Percentiles rank a stretch among this genome's conserved stretches.
phyloP scores from a whole-genome alignment of 2,329 filamentous ascomycete species.

The Fusarium humuli region DNA sequence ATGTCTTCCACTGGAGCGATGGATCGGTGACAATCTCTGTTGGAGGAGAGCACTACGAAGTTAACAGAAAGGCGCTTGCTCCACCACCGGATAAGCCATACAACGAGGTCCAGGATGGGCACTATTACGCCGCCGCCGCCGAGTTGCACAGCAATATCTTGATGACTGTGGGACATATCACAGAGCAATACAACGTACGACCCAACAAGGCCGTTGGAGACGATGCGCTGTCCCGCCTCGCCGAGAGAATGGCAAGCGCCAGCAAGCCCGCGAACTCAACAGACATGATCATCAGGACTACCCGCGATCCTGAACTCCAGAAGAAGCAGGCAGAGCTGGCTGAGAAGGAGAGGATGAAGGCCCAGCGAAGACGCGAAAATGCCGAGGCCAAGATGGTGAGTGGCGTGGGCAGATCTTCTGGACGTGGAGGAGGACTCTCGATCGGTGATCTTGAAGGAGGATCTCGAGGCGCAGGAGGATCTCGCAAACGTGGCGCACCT shows the following conservation, averaged over 20 bases:
- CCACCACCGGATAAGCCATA: constrained; percentile 70
- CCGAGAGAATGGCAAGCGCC: constrained; percentile 73
- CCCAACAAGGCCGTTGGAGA: constrained; percentile 77
- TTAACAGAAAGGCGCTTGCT: constrained; percentile 76
- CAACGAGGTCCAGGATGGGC: constrained; percentile 75
- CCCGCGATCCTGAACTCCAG: constrained; percentile 79
- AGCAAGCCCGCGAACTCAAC: constrained; percentile 67
- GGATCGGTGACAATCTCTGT: constrained; percentile 81
- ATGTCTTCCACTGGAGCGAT: constrained; percentile 82
- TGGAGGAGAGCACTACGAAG: constrained; percentile 80
- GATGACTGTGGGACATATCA: constrained; percentile 80
- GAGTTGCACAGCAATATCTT: constrained; percentile 75
- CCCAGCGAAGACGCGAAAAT: constrained; percentile 74
- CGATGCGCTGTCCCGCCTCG: constrained; percentile 75
- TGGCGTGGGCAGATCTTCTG: constrained; percentile 58
- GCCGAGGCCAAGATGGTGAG: constrained; percentile 73
- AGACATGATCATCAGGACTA: constrained; percentile 76
- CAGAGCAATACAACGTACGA: constrained; percentile 76
- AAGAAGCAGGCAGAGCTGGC: constrained; percentile 79
- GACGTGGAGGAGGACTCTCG: constrained; percentile 68
- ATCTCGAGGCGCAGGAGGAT: constrained; percentile 59
- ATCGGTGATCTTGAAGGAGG: constrained; percentile 76
- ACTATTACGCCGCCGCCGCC: constrained; percentile 80
- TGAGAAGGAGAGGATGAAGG: constrained; percentile 78
- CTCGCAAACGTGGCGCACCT: constrained; percentile 65